Conservation (phyloP, 345 rosid genomes). For the Crucihimalaya himalaica region DNA sequence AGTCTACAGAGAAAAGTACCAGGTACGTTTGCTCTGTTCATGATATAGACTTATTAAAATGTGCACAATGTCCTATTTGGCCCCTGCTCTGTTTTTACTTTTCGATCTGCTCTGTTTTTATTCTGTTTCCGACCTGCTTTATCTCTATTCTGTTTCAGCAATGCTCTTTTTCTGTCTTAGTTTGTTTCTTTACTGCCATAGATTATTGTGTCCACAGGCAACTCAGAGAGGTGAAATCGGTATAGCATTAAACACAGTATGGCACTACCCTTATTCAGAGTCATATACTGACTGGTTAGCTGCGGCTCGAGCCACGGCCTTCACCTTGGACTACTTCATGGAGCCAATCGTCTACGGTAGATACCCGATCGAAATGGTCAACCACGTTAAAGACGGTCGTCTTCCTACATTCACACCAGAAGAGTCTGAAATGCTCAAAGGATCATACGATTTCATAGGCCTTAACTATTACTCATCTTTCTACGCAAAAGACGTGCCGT, state of each 20-base stretch:
- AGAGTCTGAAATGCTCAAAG: conserved; percentile 41
- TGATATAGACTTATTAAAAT: not conserved
- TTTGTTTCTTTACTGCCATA: not conserved
- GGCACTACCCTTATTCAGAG: conserved; percentile 49
- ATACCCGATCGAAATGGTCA: conserved; percentile 46
- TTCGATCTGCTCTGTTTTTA: not conserved
- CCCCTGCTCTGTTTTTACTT: not conserved
- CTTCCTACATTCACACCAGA: conserved; percentile 46
- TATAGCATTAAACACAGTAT: conserved; percentile 39
- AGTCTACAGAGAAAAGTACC: conserved; percentile 44
- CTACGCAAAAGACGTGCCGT: conserved; percentile 35
- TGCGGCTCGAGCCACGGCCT: conserved; percentile 47
- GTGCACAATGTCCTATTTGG: not conserved
- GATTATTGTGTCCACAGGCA: conserved; percentile 34
- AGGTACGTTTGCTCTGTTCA: conserved; percentile 14
- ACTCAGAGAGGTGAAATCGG: conserved; percentile 51
- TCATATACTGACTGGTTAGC: conserved; percentile 39
- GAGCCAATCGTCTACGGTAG: conserved; percentile 47
- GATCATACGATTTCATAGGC: conserved; percentile 54
- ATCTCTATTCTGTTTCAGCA: not conserved
- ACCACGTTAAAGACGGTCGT: conserved; percentile 42
- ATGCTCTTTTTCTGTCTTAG: not conserved
- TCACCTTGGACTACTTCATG: conserved; percentile 47
- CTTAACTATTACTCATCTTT: conserved; percentile 49
- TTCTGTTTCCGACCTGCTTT: not conserved